A percentile compares a stretch with the other conserved stretches of the same genome.
phyloP scores from a whole-genome alignment of 441 rosid species.

The Arabidopsis hybrid region DNA sequence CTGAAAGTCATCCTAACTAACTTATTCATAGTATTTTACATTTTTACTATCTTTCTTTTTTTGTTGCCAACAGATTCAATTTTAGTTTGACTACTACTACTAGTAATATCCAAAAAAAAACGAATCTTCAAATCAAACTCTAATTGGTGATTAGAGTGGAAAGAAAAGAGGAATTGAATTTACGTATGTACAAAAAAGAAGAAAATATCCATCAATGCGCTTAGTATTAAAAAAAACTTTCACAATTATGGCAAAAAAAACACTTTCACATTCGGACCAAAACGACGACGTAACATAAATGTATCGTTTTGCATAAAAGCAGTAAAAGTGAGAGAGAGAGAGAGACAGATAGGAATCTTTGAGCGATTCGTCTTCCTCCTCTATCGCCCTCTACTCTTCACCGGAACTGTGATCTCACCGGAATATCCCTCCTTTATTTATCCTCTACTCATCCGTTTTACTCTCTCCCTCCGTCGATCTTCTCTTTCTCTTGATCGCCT shows the following conservation, averaged over 20 bases:
- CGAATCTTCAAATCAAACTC: not conserved
- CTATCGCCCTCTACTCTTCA: slow-evolving; percentile 13
- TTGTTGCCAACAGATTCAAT: not conserved
- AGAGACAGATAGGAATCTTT: slow-evolving; percentile 18
- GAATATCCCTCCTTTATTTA: not conserved
- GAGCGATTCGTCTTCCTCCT: slow-evolving; percentile 35
- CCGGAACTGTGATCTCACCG: slow-evolving; percentile 35
- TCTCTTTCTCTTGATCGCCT: not conserved
- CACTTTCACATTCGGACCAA: not conserved
- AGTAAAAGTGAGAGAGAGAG: slow-evolving; percentile 5
- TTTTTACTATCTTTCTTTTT: not conserved
- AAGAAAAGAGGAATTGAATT: not conserved
- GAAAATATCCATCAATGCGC: not conserved
- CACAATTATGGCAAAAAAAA: not conserved
- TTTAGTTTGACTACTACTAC: not conserved
- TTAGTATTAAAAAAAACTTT: not conserved
- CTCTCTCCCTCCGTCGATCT: not conserved
- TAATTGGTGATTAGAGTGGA: not conserved
- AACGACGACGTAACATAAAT: slow-evolving; percentile 14
- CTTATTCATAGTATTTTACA: not conserved
- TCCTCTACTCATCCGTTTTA: slow-evolving; percentile 2
- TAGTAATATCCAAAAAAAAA: not conserved
- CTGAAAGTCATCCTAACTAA: too few relatives aligned
- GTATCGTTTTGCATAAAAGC: slow-evolving; percentile 22
- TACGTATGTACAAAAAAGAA: not conserved